Base-by-base conservation (phyloP, 148 eudicot genomes). In the Nyssa sinensis region DNA sequence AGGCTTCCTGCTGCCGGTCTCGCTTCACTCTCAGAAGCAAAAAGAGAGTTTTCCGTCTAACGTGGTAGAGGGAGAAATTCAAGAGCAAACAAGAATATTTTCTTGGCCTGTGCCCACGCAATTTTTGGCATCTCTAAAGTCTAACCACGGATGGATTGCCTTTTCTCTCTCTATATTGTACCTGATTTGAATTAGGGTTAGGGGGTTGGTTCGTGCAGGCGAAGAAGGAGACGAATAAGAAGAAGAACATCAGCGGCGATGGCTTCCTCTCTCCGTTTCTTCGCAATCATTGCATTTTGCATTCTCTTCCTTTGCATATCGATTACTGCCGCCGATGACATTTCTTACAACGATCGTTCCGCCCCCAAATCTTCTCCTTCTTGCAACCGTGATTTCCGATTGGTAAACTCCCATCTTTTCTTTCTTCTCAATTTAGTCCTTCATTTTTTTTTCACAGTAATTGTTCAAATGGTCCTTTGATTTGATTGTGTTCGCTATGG, bases 331-430 rank as follows among this genome's bases (percentile, higher is more conserved):
- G 71, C 71, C 57, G 71, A 67, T 41, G 59, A 44, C 44, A 39
- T 65, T 3, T 65, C 69, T 33, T 5, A 33, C 30, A 25, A 34
- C 44, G 44, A 65, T 65, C 27, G 14, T 41, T 10, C 30, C 16
- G 30, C 59, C 32, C 71, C 59, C 27, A 67, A 67, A 67, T 67
- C 27, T 67, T 24, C 59, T 21, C 59, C 53, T 32, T 39, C 28
- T 41, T 67, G 71, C 57, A 23, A 67, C 57, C 41, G 27, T 41
- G 21, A 33, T 23, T 67, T 27, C n/a, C 47, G 27, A 31, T 41
- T 67, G 71, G 71, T 67, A 67, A 55, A 3, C 6, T 55, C 59
- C 23, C 9, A 55, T 17, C 24, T 7, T 3, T 49, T 3, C 17
- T n/a, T 7, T 7, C 24, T n/a, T n/a, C 24, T 55, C 59, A 53